Base-by-base conservation (phyloP, 129 eudicot species). In the Tanacetum coccineum region DNA sequence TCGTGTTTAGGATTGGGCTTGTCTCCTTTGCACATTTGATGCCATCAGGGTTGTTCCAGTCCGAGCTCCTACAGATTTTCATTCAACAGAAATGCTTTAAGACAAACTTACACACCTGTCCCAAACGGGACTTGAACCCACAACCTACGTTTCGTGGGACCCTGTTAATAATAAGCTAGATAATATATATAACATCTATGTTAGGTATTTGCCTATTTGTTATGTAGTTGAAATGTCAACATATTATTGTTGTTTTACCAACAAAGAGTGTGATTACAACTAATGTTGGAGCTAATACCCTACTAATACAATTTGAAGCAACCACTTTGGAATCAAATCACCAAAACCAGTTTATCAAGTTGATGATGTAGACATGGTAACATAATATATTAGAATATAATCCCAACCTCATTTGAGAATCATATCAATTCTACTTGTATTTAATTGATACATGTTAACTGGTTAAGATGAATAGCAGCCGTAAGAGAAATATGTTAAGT, bases 11-110 rank as follows among this genome's bases (percentile, higher is more conserved):
- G 3, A 87, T 79, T 50, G 97, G 97, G 26, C 66, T 49, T 1
- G 94, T 91, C 73, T 91, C 97, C 70, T 66, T 58, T 4, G 97
- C 97, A 56, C 97, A 91, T 70, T 91, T 87, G 47, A 87, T 81
- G 20, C 96, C 97, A 40, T 81, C 76, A 0, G 96, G 94, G 72
- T 91, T 83, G 53, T 81, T 45, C 97, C 97, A 91, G 72, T 91
- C 96, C 82, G 82, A 67, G 82, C 97, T 91, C 91, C 96, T 87
- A 63, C 13, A 4, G 0, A 0, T 28, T 30, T 79, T 55, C 14
- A 20, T 20, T 55, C 28, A 18, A 3, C 25, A 55, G 10, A 9
- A 55, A 55, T 3, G 60, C 13, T 19, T 18, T 0, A 13, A 55
- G 13, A 55, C 25, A 7, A 8, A 10, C 1, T 3, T 20, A 6